A percentile compares a stretch with the other conserved stretches of the same genome.
Evolutionary conservation across 208 protist genomes (phyloP).

Genomic region (Acanthamoeba triangularis): DNA sequence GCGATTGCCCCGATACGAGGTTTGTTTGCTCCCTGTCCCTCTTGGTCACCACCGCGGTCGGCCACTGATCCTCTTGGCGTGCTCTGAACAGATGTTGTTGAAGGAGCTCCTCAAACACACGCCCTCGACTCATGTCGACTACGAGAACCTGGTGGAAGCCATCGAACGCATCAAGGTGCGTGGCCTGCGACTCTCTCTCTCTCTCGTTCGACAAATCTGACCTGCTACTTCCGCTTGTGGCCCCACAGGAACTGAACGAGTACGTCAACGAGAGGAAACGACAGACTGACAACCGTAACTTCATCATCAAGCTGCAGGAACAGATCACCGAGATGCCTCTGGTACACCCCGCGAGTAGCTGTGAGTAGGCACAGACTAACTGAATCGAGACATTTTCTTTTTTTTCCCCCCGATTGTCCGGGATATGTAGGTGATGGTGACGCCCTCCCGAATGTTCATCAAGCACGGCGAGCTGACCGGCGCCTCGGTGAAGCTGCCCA

Average conservation of each 20-base stretch:
- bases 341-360: neutral
- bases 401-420: neutral
- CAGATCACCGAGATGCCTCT: constrained; percentile 58
- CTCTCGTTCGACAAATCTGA: neutral
- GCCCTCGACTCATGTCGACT: constrained; percentile 55
- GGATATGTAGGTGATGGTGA: constrained; percentile 33
- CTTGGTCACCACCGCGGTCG: neutral
- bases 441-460: constrained; percentile 34
- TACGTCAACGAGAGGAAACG: constrained; percentile 71
- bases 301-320: constrained; percentile 52
- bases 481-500: constrained; percentile 2
- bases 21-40: neutral
- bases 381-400: neutral
- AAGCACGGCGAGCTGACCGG: constrained; percentile 44
- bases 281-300: constrained; percentile 25
- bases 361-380: no score
- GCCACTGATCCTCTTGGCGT: neutral
- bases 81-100: neutral
- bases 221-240: neutral
- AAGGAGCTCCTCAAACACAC: constrained; percentile 71
- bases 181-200: neutral
- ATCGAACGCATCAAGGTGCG: constrained; percentile 18
- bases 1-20: constrained; percentile 65
- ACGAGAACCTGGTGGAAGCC: constrained; percentile 44
- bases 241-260: constrained; percentile 38